Evolutionary conservation across 108 stramenopile species (phyloP), one percentile per base, ranked within the genome.

Genomic region (Fistulifera pelliculosa): DNA sequence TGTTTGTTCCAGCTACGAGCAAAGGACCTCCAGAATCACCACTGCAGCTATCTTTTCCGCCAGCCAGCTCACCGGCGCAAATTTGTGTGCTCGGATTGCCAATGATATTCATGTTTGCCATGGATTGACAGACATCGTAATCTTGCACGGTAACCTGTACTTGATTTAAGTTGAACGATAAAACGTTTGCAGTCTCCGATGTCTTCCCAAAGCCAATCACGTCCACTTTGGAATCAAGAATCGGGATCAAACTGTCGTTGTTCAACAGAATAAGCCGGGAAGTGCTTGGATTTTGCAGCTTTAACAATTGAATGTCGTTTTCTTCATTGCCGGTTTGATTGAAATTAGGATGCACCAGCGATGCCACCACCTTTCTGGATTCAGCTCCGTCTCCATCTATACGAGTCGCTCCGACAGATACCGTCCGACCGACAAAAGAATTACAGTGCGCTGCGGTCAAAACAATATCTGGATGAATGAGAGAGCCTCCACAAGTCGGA

Each of bases 371-470:
- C 19, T 8, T 8, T 6, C 11, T 45, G 6, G 31, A 35, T 35
- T 35, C 31, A 8, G 31, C 31, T 11, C 44, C 44, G 8, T 6
- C 8, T 35, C 31, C 31, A 35, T 35, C 31, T 8, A 35, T 6
- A 3, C 31, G 31, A 6, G 3, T 35, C 31, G 31, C 31, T 3
- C 31, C 31, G 8, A 35, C 8, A 3, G 31, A 35, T 35, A 35
- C 31, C 31, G 31, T 35, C 31, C 31, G 27, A 13, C 40, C 16
- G 52, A 40, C 41, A 41, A 45, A 44, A 7, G 40, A 43, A 5
- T n/a, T 25, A 40, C 78, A 79, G 45, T 79, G 78, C 0, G 74
- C 78, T 2, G 74, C 62, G 0, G 74, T 73, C 24, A 79, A 16
- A 26, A 79, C 19, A 8, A 73, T 38, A 43, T 79, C 74, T 15